Evolutionary conservation across 2,329 filamentous ascomycete genomes (phyloP).

Genomic region (Drechslerella stenobrocha): DNA sequence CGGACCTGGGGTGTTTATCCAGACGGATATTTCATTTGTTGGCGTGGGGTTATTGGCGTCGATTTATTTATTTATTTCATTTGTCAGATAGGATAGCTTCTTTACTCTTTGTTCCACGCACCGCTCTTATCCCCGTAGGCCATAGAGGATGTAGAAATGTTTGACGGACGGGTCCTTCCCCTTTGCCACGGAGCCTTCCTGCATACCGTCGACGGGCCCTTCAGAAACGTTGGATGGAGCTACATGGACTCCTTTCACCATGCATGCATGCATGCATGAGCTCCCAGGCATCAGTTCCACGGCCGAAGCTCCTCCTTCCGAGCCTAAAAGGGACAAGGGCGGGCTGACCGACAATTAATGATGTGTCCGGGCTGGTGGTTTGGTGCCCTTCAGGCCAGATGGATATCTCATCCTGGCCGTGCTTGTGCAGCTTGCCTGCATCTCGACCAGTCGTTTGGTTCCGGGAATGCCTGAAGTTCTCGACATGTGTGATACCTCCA

Average conservation of each 20-base stretch:
- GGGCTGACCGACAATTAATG: constrained; percentile 30
- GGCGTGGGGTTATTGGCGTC: neutral
- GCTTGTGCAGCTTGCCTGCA: neutral
- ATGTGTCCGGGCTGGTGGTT: constrained; percentile 43
- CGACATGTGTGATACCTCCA: too few species aligned
- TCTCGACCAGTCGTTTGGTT: neutral
- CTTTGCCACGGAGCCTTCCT: constrained; percentile 6
- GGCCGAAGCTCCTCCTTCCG: constrained; percentile 16
- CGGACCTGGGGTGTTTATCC: neutral
- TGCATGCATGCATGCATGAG: constrained; percentile 29
- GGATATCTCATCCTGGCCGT: constrained; percentile 11
- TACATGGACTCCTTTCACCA: constrained; percentile 20
- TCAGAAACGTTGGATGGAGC: neutral
- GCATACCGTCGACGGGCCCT: neutral
- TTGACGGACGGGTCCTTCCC: neutral
- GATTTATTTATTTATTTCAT: neutral
- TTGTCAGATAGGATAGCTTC: neutral
- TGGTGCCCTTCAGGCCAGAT: constrained; percentile 4
- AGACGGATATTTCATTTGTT: neutral
- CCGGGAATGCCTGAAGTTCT: too few species aligned
- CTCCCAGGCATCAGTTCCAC: constrained; percentile 25
- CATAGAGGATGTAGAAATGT: too few species aligned
- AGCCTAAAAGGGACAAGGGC: constrained; percentile 35
- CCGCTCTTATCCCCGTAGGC: too few species aligned
- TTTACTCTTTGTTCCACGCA: too few species aligned